Evolutionary conservation across 352 stramenopile species (phyloP).

Genomic region (Phytophthora sp.): DNA sequence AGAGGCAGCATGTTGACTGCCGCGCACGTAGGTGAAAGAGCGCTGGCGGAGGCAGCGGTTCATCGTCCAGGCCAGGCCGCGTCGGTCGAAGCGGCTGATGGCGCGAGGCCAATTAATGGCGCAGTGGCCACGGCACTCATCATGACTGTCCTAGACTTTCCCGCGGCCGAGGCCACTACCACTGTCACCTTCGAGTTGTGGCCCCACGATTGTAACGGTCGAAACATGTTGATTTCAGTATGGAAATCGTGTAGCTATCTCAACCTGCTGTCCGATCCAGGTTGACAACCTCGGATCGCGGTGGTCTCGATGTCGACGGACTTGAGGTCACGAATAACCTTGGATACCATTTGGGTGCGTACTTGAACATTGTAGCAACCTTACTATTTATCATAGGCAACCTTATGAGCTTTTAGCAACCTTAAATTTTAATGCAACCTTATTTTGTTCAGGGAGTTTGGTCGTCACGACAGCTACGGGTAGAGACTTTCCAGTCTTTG

Average conservation of each 20-base stretch:
- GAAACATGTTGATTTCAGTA: no score
- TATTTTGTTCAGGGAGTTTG: slow-evolving; percentile 14
- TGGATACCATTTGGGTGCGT: slow-evolving; percentile 20
- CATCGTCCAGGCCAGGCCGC: background rate
- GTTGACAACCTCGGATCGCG: no score
- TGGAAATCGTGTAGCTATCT: no score
- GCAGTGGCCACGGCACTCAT: no score
- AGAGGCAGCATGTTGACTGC: slow-evolving; percentile 33
- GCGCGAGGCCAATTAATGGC: no score
- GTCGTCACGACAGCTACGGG: slow-evolving; percentile 20
- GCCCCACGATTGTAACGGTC: no score
- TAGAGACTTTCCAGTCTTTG: slow-evolving; percentile 18
- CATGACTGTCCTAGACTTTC: background rate
- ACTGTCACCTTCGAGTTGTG: no score
- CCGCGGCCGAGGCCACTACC: no score
- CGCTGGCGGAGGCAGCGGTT: background rate
- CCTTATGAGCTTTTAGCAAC: background rate
- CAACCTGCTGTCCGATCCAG: no score
- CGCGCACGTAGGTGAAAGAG: slow-evolving; percentile 25
- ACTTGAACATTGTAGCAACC: background rate
- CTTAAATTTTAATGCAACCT: background rate
- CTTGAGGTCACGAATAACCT: slow-evolving; percentile 30
- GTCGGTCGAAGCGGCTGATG: slow-evolving; percentile 13
- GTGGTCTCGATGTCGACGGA: no score
- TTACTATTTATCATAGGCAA: slow-evolving; percentile 2